Evolutionary conservation across 1,284 basidiomycete species (phyloP).

Genomic region (Ceratorhiza oryzae-sativae): DNA sequence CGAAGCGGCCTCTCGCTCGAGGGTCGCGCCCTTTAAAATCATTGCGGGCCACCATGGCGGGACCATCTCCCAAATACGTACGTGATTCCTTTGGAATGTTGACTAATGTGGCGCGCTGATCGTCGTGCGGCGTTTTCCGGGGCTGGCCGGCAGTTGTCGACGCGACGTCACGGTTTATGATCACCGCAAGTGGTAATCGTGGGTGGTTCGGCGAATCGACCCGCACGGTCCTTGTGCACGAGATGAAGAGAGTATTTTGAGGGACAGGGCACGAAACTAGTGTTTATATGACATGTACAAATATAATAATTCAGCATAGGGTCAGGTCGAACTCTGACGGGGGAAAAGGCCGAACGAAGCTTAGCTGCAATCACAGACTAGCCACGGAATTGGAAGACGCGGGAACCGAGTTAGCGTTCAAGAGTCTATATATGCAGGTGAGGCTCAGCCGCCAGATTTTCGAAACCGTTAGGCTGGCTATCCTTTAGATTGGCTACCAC

Average conservation of each 20-base stretch:
- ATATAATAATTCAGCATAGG: conserved; percentile 28
- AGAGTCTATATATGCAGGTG: conserved; percentile 11
- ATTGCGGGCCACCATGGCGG: conserved; percentile 97
- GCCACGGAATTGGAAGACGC: conserved; percentile 10
- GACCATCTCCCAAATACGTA: conserved; percentile 88
- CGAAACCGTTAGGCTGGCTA: conserved; percentile 18
- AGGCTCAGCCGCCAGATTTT: conserved; percentile 9
- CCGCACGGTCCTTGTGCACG: conserved; percentile 87
- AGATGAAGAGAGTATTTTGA: conserved; percentile 63
- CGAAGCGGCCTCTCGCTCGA: conserved; percentile 62
- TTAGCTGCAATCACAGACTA: conserved; percentile 3
- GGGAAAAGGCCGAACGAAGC: conserved; percentile 6
- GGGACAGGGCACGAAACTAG: not conserved
- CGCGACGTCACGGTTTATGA: conserved; percentile 81
- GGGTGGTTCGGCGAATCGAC: conserved; percentile 95
- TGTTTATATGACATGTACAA: conserved; percentile 16
- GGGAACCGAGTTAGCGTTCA: conserved; percentile 7
- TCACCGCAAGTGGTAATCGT: conserved; percentile 91
- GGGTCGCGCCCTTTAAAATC: conserved; percentile 84
- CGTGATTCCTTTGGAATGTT: conserved; percentile 49
- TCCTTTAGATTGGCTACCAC: not conserved
- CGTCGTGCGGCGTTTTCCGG: conserved; percentile 7
- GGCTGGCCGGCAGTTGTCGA: conserved; percentile 73
- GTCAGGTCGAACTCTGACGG: conserved; percentile 29
- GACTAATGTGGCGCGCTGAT: conserved; percentile 45